Conservation (phyloP, 148 eudicot genomes). For the Cornus suecica region DNA sequence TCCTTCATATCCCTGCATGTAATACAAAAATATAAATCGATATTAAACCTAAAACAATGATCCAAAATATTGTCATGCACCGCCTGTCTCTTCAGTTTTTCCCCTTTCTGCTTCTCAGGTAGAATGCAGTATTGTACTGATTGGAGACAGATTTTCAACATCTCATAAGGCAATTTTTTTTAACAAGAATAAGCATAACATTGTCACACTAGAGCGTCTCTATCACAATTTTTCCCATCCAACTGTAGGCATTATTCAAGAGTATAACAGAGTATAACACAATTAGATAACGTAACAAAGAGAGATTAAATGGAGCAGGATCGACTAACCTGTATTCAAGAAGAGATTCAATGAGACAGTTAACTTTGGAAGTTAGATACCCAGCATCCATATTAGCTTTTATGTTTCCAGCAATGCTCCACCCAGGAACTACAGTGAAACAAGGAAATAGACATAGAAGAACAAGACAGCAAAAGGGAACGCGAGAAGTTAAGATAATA, state of each 20-base stretch:
- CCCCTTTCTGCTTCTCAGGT: not conserved
- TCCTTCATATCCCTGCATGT: constrained; percentile 48
- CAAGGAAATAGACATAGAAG: not conserved
- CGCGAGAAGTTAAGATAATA: not conserved
- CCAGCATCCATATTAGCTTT: constrained; percentile 36
- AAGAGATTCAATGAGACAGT: constrained; percentile 66
- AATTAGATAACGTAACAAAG: not conserved
- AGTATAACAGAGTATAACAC: not conserved
- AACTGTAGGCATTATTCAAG: not conserved
- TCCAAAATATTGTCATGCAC: too few species aligned
- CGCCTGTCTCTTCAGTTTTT: too few species aligned
- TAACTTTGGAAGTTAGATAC: constrained; percentile 52
- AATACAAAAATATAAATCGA: not conserved
- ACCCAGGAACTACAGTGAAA: constrained; percentile 29
- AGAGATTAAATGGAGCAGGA: not conserved
- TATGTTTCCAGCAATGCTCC: constrained; percentile 36
- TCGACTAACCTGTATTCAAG: constrained; percentile 55
- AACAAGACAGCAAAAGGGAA: constrained; percentile 1
- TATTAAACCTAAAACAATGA: not conserved
- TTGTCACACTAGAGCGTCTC: not conserved
- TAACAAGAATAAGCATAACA: not conserved
- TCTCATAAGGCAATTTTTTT: not conserved
- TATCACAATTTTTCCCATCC: not conserved
- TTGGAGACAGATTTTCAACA: not conserved
- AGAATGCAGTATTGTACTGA: not conserved